phyloP scores from a whole-genome alignment of 73 alveolate species.

The Paraurostyla sp. region DNA sequence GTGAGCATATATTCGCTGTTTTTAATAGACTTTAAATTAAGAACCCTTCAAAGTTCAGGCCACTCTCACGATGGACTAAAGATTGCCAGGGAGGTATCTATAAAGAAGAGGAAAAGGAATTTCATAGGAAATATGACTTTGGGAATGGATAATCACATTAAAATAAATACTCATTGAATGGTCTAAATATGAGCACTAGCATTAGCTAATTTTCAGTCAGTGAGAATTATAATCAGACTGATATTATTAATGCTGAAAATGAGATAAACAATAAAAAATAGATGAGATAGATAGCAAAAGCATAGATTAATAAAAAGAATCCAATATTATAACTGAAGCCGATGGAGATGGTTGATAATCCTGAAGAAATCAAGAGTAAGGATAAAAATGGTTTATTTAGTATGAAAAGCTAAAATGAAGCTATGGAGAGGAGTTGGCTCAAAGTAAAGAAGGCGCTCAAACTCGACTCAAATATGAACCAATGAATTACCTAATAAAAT shows the following conservation, averaged over 20 bases:
- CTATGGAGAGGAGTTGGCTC: neutral
- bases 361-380: neutral
- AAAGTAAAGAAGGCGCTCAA: neutral
- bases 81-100: slow-evolving; percentile 42
- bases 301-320: neutral
- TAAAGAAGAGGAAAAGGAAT: slow-evolving; percentile 53
- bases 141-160: slow-evolving; percentile 1
- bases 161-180: neutral
- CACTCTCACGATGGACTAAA: slow-evolving; percentile 2
- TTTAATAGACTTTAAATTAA: slow-evolving; percentile 13
- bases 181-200: neutral
- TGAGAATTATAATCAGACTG: neutral
- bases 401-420: too few relatives aligned
- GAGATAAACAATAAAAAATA: too few relatives aligned
- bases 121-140: slow-evolving; percentile 12
- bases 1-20: slow-evolving; percentile 49
- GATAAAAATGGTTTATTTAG: neutral
- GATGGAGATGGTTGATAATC: neutral
- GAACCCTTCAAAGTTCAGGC: neutral
- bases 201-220: neutral
- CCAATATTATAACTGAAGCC: too few relatives aligned
- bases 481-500: too few relatives aligned
- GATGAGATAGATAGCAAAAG: neutral
- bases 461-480: slow-evolving; percentile 10
- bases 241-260: neutral